A percentile compares a stretch with the other conserved stretches of the same genome.
These are phyloP conservation scores for Penicillium waksmanii DNA, from an alignment of 495 filamentous ascomycete genomes.

Conservation along the genomic window DNA sequence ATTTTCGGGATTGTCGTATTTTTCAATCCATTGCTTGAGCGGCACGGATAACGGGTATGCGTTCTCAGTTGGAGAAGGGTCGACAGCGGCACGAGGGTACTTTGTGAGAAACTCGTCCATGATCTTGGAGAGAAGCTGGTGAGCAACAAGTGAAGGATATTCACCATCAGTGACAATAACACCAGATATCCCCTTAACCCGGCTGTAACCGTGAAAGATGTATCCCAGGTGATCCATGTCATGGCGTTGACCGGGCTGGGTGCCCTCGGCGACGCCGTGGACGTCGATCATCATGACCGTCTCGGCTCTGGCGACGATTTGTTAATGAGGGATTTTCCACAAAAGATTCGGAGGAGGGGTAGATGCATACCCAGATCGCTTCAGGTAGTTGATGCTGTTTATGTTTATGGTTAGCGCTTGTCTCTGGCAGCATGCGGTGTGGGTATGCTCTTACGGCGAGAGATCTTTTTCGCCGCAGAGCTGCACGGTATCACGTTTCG, in stretches of 20 bases:
- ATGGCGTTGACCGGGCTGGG: constrained; percentile 83
- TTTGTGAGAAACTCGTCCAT: constrained; percentile 89
- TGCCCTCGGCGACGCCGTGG: constrained; percentile 76
- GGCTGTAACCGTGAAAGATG: constrained; percentile 85
- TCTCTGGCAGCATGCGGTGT: neutral
- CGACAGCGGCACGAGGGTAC: constrained; percentile 71
- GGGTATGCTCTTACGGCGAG: constrained; percentile 42
- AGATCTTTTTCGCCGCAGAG: constrained; percentile 81
- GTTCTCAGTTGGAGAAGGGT: constrained; percentile 43
- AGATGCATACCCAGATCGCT: constrained; percentile 60
- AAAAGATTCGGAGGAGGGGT: neutral
- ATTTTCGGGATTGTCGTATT: constrained; percentile 87
- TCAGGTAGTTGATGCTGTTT: constrained; percentile 74
- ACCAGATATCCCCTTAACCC: constrained; percentile 82
- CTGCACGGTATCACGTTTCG: constrained; percentile 58
- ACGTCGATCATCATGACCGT: constrained; percentile 60
- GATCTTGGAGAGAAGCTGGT: constrained; percentile 88
- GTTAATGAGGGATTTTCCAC: neutral
- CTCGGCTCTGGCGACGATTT: constrained; percentile 20
- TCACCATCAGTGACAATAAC: constrained; percentile 89
- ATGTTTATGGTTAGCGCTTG: constrained; percentile 13
- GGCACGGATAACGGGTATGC: constrained; percentile 63
- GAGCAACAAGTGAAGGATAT: constrained; percentile 89
- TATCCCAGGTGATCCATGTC: constrained; percentile 83
- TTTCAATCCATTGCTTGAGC: constrained; percentile 78